Conservation (phyloP, 352 stramenopile species). For the Pythium brachiatum region DNA sequence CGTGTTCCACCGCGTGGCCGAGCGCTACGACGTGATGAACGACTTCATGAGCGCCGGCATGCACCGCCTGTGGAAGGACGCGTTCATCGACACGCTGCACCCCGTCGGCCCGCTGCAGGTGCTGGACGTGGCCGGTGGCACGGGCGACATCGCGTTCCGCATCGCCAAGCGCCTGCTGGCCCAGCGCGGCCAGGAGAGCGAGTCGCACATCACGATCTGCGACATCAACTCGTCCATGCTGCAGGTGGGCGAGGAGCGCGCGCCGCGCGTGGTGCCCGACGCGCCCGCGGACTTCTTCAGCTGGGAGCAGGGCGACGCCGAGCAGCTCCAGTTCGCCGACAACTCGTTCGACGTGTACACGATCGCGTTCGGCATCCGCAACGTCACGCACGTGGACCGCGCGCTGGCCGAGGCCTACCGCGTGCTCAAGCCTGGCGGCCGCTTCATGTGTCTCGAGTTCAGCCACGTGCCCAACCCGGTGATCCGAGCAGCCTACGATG, state of each 20-base stretch:
- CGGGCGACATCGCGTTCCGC: conserved; percentile 98
- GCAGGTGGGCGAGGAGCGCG: conserved; percentile 91
- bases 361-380: conserved; percentile 99
- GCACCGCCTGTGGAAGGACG: conserved; percentile 97
- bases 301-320: conserved; percentile 96
- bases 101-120: conserved; percentile 70
- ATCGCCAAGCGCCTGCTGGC: conserved; percentile 80
- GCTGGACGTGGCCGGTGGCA: conserved; percentile 98
- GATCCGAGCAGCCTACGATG: conserved; percentile 94
- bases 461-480: conserved; percentile 92
- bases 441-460: conserved; percentile 99
- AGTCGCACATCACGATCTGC: conserved; percentile 93
- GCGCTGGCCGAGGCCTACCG: conserved; percentile 94
- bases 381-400: conserved; percentile 97
- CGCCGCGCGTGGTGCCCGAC: conserved; percentile 63
- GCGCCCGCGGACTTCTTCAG: conserved; percentile 52
- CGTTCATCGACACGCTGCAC: conserved; percentile 90
- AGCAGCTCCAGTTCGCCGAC: conserved; percentile 93
- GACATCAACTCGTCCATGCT: conserved; percentile 99
- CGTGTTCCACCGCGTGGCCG: conserved; percentile 98
- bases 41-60: conserved; percentile 98
- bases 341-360: conserved; percentile 98
- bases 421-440: conserved; percentile 94
- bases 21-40: conserved; percentile 99
- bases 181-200: conserved; percentile 23